These are phyloP conservation scores for Lepidium aucheri DNA, from an alignment of 345 rosid genomes.

Conservation along the genomic window DNA sequence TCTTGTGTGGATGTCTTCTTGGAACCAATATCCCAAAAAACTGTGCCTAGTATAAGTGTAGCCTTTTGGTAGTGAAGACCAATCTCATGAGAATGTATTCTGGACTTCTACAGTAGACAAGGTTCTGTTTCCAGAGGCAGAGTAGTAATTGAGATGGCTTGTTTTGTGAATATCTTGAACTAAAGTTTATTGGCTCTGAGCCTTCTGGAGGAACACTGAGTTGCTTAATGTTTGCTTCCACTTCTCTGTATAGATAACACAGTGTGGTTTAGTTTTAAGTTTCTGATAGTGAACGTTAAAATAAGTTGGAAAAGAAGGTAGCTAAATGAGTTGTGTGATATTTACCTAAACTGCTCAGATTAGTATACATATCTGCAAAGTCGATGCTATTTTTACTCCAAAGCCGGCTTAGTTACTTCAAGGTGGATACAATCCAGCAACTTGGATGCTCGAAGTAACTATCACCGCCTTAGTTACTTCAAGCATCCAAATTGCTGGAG, in stretches of 20 bases:
- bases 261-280: background rate
- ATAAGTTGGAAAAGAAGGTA: background rate
- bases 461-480: constrained; percentile 65
- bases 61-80: constrained; percentile 41
- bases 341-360: too few relatives aligned
- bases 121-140: constrained; percentile 78
- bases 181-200: constrained; percentile 52
- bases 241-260: constrained; percentile 39
- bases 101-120: constrained; percentile 93
- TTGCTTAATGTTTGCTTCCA: constrained; percentile 50
- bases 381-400: constrained; percentile 49
- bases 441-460: too few relatives aligned
- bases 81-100: constrained; percentile 66
- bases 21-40: constrained; percentile 72
- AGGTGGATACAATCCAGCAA: too few relatives aligned
- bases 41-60: constrained; percentile 64
- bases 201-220: constrained; percentile 56
- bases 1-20: constrained; percentile 49
- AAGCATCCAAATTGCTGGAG: constrained; percentile 99
- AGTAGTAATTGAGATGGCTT: constrained; percentile 43
- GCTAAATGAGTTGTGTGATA: too few relatives aligned
- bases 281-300: background rate
- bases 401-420: constrained; percentile 57
- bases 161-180: constrained; percentile 47
- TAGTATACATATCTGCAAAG: too few relatives aligned